These are phyloP conservation scores for Phaeodactylum tricornutum DNA, from an alignment of 108 stramenopile genomes.

Conservation along the genomic window DNA sequence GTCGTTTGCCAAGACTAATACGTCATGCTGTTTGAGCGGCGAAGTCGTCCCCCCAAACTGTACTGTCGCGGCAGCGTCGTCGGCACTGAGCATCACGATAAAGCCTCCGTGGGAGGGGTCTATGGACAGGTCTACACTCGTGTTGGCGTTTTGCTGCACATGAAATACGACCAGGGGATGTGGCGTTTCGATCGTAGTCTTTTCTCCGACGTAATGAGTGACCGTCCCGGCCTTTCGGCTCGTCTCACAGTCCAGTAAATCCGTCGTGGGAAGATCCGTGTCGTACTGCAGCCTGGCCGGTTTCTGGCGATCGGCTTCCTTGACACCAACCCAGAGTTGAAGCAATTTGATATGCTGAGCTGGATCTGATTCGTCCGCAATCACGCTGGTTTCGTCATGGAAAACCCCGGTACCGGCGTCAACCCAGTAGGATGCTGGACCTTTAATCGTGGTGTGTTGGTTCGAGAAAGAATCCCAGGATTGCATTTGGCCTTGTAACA, in stretches of 20 bases:
- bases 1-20: constrained; percentile 8
- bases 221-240: background rate
- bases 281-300: constrained; percentile 11
- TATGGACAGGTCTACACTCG: background rate
- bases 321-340: constrained; percentile 21
- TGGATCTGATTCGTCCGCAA: constrained; percentile 13
- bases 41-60: background rate
- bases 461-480: constrained; percentile 17
- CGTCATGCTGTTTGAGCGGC: constrained; percentile 4
- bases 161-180: constrained; percentile 7
- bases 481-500: constrained; percentile 11
- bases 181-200: constrained; percentile 6
- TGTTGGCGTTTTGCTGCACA: constrained; percentile 4
- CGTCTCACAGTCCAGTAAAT: background rate
- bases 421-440: constrained; percentile 21
- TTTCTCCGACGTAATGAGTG: constrained; percentile 6
- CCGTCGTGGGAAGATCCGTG: background rate
- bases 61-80: background rate
- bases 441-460: constrained; percentile 4
- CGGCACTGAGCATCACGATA: constrained; percentile 3
- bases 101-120: constrained; percentile 8
- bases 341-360: constrained; percentile 13
- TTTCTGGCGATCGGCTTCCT: constrained; percentile 11
- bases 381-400: constrained; percentile 15
- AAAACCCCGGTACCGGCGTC: constrained; percentile 22